Conservation (phyloP, 1,139 yeast species). For the Geotrichum fermentans region DNA sequence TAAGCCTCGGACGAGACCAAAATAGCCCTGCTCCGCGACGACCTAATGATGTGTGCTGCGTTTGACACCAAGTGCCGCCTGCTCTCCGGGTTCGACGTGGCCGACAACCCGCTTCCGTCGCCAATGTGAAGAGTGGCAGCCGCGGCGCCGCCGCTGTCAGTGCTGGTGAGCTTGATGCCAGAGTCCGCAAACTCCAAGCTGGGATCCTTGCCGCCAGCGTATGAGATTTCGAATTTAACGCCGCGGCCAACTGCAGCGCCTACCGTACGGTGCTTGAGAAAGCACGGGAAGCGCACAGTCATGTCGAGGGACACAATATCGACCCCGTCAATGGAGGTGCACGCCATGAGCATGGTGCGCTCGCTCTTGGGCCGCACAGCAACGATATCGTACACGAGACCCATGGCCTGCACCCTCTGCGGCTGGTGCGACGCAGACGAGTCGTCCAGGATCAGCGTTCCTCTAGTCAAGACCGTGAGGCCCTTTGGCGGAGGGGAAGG, state of each 20-base stretch:
- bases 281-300: conserved; percentile 63
- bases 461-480: conserved; percentile 61
- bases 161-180: conserved; percentile 33
- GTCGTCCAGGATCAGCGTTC: conserved; percentile 72
- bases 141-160: conserved; percentile 13
- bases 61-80: conserved; percentile 65
- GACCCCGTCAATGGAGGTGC: conserved; percentile 61
- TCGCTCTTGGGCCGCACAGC: conserved; percentile 81
- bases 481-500: conserved; percentile 35
- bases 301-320: conserved; percentile 76
- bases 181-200: conserved; percentile 35
- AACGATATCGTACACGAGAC: conserved; percentile 58
- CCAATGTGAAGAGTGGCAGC: conserved; percentile 28
- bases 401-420: conserved; percentile 50
- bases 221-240: conserved; percentile 72
- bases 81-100: conserved; percentile 31
- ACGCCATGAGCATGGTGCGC: conserved; percentile 68
- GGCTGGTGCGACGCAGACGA: conserved; percentile 53
- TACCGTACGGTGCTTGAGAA: conserved; percentile 74
- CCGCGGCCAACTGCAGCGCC: conserved; percentile 84
- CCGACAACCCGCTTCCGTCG: conserved; percentile 19
- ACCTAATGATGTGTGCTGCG: conserved; percentile 70
- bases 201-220: conserved; percentile 37
- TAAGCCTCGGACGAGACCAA: conserved; percentile 73
- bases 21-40: conserved; percentile 75